Evolutionary conservation across 2,329 filamentous ascomycete species (phyloP), one percentile per base, ranked within the genome.

Genomic region (Zymoseptoria brevis): DNA sequence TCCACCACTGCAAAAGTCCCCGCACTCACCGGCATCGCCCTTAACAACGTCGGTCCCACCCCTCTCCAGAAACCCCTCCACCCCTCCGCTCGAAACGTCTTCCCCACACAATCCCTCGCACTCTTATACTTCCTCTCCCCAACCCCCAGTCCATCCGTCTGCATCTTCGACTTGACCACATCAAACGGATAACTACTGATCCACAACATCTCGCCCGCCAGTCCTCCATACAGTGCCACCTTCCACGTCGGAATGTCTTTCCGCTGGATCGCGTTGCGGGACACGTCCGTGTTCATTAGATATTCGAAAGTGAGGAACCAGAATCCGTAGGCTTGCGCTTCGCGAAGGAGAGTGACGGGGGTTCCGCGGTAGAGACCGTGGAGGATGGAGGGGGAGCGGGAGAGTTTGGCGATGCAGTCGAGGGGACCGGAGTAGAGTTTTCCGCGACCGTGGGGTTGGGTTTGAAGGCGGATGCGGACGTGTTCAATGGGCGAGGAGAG

Each of bases 121-220:
- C 80, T 87, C 73, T 79, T 83, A 77, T 88, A 99, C 72, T 81
- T 82, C 79, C 87, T 85, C 63, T 82, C 77, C 54, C 74, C 75
- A 2, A 45, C 35, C 35, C 89, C 90, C 72, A 96, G 94, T 0
- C 89, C 92, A 76, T 99, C 94, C 60, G 88, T 96, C 83, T 99
- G 94, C 93, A 97, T 96, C 84, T 96, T 97, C 77, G 90, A 96
- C 88, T 99, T 99, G 76, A 99, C 77, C 26, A 99, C 93, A 76
- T 99, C 94, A 65, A 99, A 88, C 21, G 94, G 94, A 77, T 99
- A 99, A 72, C 90, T 96, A 41, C 83, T 82, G 57, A 99, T 79
- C 94, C 94, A 99, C 59, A 99, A 82, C 56, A 86, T 90, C 80
- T 99, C 94, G 67, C 94, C 94, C 0, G 94, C 94, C 49, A 99